Evolutionary conservation across 2,329 filamentous ascomycete species (phyloP).

Genomic region (Colletotrichum sp.): DNA sequence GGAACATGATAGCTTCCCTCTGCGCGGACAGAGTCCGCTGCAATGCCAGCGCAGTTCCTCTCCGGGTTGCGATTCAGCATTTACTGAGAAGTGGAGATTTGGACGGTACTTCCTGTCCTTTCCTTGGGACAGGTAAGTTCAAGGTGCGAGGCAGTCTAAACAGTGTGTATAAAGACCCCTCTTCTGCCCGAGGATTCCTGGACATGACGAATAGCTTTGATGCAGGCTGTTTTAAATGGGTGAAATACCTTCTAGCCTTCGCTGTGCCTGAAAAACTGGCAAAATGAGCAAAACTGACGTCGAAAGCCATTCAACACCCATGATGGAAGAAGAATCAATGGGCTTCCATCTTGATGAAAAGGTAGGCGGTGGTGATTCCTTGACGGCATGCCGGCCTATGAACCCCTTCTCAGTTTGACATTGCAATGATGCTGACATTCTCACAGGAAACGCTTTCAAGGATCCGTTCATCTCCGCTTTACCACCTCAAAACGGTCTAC

Average conservation of each 20-base stretch:
- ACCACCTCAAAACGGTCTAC: slow-evolving; percentile 25
- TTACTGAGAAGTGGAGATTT: neutral
- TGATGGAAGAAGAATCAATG: neutral
- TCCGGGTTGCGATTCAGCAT: neutral
- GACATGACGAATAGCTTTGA: neutral
- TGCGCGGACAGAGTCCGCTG: neutral
- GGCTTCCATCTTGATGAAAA: neutral
- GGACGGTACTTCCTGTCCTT: neutral
- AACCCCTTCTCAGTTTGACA: accelerated
- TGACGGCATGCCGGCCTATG: accelerated
- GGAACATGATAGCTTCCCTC: neutral
- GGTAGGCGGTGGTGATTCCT: neutral
- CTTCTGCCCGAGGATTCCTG: neutral
- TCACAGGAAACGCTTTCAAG: neutral
- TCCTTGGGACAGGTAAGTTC: neutral
- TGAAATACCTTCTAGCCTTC: neutral
- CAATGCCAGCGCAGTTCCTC: neutral
- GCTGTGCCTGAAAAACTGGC: neutral
- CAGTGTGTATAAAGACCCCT: neutral
- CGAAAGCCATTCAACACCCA: neutral
- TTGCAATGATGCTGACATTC: accelerated
- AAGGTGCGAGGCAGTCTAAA: neutral
- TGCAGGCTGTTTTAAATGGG: neutral
- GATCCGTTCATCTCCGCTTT: neutral
- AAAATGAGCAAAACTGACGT: accelerated